A percentile compares a stretch with the other conserved stretches of the same genome.
Conservation (phyloP, 1,284 basidiomycete species). For the Fomitopsis pinicola region DNA sequence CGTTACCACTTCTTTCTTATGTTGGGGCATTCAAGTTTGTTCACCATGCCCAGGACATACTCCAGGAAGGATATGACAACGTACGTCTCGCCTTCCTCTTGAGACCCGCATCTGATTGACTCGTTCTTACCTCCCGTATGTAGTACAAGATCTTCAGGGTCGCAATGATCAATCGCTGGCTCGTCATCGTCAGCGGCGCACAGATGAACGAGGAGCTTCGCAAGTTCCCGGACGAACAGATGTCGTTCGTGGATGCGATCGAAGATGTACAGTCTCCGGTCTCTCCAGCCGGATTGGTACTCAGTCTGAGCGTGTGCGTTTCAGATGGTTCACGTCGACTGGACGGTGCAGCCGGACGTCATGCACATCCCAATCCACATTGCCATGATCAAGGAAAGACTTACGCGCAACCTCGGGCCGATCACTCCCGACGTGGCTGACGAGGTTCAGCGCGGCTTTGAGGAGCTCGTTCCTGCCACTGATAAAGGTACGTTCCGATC, state of each 20-base stretch:
- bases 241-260: slow-evolving; percentile 24
- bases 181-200: slow-evolving; percentile 23
- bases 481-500: slow-evolving; percentile 8
- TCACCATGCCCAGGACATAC: neutral
- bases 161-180: slow-evolving; percentile 31
- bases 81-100: slow-evolving; percentile 16
- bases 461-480: slow-evolving; percentile 3
- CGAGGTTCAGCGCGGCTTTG: slow-evolving; percentile 13
- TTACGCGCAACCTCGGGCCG: slow-evolving; percentile 15
- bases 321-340: slow-evolving; percentile 14
- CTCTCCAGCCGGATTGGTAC: neutral
- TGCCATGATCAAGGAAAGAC: slow-evolving; percentile 19
- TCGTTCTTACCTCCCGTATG: neutral
- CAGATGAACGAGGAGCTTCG: slow-evolving; percentile 26
- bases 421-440: slow-evolving; percentile 15
- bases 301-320: slow-evolving; percentile 8
- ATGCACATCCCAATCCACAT: slow-evolving; percentile 23
- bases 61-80: slow-evolving; percentile 24
- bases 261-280: slow-evolving; percentile 21
- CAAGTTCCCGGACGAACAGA: slow-evolving; percentile 26
- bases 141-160: slow-evolving; percentile 29
- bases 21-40: neutral
- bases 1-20: neutral
- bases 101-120: neutral
- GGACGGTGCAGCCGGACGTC: slow-evolving; percentile 21